A percentile compares a stretch with the other conserved stretches of the same genome.
phyloP scores from a whole-genome alignment of 78 protist species.

The Thecamonas trahens region DNA sequence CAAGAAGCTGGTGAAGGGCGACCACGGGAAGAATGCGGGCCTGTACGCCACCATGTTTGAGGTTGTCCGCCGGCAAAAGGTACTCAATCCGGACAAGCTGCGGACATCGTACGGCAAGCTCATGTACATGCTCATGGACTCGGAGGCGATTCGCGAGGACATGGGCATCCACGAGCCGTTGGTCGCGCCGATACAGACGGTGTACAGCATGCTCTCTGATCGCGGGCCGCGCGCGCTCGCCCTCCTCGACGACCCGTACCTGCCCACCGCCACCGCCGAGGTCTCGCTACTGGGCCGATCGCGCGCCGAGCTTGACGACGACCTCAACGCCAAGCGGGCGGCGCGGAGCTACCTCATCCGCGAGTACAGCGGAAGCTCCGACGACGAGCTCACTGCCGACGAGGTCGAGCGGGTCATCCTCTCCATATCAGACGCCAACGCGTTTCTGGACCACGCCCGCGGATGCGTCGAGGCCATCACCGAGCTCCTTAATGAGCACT shows the following conservation, averaged over 20 bases:
- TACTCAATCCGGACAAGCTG: constrained; percentile 75
- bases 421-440: constrained; percentile 68
- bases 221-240: constrained; percentile 10
- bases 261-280: constrained; percentile 65
- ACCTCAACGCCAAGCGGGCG: constrained; percentile 52
- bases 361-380: neutral
- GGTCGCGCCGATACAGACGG: constrained; percentile 64
- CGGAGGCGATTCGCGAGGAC: constrained; percentile 11
- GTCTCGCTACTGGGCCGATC: constrained; percentile 5
- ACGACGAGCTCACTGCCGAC: neutral
- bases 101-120: constrained; percentile 76
- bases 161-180: constrained; percentile 33
- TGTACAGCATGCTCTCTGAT: constrained; percentile 28
- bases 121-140: constrained; percentile 72
- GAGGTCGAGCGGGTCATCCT: neutral
- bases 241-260: constrained; percentile 42
- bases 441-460: constrained; percentile 38
- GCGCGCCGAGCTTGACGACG: constrained; percentile 28
- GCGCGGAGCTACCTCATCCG: constrained; percentile 17
- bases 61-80: constrained; percentile 82
- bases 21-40: constrained; percentile 46
- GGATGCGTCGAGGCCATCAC: constrained; percentile 49
- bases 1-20: constrained; percentile 53
- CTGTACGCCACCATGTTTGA: constrained; percentile 67
- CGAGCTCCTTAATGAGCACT: constrained; percentile 16